These are phyloP conservation scores for Phyllostachys edulis DNA, from an alignment of 176 grass and related monocot genomes.

Conservation along the genomic window DNA sequence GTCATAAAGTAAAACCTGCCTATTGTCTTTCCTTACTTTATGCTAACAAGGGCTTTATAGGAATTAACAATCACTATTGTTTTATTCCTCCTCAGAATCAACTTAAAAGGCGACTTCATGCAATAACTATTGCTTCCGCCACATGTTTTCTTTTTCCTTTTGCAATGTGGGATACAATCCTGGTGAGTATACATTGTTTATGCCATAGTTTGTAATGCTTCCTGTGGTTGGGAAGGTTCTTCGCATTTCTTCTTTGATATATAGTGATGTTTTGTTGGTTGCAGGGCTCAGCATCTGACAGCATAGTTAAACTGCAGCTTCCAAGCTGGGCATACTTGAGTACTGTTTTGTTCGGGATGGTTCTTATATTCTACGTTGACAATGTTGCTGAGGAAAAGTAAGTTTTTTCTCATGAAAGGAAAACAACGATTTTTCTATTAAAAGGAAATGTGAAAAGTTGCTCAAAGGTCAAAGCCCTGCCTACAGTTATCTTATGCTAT, in stretches of 20 bases:
- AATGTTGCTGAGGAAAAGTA: constrained; percentile 96
- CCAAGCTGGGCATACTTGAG: constrained; percentile 95
- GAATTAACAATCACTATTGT: constrained; percentile 10
- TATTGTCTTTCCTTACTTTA: constrained; percentile 14
- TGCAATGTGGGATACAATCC: constrained; percentile 98
- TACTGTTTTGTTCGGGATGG: constrained; percentile 82
- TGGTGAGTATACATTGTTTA: constrained; percentile 60
- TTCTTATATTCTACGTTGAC: constrained; percentile 90
- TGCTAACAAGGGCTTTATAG: constrained; percentile 16
- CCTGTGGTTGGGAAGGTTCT: constrained; percentile 5
- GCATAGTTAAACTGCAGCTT: constrained; percentile 86
- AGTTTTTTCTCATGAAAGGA: constrained; percentile 21
- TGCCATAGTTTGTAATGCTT: constrained; percentile 7
- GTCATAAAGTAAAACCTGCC: not conserved
- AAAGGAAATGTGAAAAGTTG: not conserved
- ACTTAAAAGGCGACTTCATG: constrained; percentile 94
- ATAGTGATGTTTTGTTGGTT: constrained; percentile 40
- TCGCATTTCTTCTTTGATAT: constrained; percentile 13
- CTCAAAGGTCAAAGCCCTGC: not conserved
- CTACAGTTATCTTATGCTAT: not conserved
- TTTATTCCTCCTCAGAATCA: constrained; percentile 73
- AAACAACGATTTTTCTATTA: not conserved
- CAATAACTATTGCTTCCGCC: constrained; percentile 88
- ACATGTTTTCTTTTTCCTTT: constrained; percentile 98
- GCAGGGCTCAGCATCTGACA: constrained; percentile 81